Conservation (phyloP, 2,329 filamentous ascomycete species). For the Tolypocladium endophyticum region DNA sequence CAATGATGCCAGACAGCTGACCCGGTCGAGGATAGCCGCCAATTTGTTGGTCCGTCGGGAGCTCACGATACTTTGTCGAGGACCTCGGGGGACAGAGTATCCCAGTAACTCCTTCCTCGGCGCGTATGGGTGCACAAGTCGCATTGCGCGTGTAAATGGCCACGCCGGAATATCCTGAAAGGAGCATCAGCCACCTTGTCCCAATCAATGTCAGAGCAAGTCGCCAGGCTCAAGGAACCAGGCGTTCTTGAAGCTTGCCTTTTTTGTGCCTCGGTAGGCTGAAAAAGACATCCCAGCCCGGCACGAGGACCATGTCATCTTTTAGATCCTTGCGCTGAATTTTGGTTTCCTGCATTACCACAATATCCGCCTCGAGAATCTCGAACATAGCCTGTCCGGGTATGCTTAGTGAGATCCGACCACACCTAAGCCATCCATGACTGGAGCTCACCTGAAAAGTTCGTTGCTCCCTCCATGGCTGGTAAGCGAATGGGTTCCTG, state of each 20-base stretch:
- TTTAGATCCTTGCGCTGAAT: conserved; percentile 85
- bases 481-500: conserved; percentile 74
- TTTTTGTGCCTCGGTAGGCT: conserved; percentile 91
- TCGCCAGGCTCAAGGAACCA: neutral
- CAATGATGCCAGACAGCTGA: conserved; percentile 55
- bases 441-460: conserved; percentile 49
- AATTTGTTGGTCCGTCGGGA: conserved; percentile 65
- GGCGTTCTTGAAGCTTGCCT: conserved; percentile 37
- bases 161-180: conserved; percentile 81
- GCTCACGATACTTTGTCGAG: conserved; percentile 59
- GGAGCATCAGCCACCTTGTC: neutral
- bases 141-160: conserved; percentile 89
- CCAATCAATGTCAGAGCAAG: neutral
- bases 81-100: conserved; percentile 65
- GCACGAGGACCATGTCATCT: conserved; percentile 92
- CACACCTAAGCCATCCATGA: neutral
- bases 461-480: conserved; percentile 66
- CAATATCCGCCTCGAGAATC: conserved; percentile 80
- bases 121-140: conserved; percentile 74
- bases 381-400: conserved; percentile 77
- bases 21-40: conserved; percentile 71
- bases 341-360: conserved; percentile 92
- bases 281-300: conserved; percentile 95
- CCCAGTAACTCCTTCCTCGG: conserved; percentile 90
- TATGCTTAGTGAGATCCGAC: neutral